These are phyloP conservation scores for Phylloporus sp. DNA, from an alignment of 768 basidiomycete genomes.

Conservation along the genomic window DNA sequence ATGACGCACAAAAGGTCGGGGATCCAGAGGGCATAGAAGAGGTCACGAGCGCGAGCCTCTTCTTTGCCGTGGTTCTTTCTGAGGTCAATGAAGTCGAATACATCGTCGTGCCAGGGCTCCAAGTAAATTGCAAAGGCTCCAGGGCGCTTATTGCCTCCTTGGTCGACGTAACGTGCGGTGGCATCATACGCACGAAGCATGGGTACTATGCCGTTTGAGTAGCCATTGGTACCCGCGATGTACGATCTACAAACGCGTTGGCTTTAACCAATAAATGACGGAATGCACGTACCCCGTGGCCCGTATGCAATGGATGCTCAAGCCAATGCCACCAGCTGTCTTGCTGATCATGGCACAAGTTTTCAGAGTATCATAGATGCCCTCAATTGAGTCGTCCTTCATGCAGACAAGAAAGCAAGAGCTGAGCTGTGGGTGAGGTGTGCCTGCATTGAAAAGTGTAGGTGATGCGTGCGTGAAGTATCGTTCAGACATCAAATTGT, in stretches of 20 bases:
- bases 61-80: conserved; percentile 99
- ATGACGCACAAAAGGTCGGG: conserved; percentile 84
- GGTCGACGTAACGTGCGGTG: conserved; percentile 97
- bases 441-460: conserved; percentile 97
- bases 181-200: conserved; percentile 99
- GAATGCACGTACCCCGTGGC: conserved; percentile 73
- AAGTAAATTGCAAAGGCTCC: conserved; percentile 98
- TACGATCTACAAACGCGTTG: conserved; percentile 63
- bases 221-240: conserved; percentile 98
- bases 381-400: conserved; percentile 99
- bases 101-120: conserved; percentile 97
- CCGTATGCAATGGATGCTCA: conserved; percentile 94
- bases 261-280: neutral
- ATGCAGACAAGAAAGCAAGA: conserved; percentile 98
- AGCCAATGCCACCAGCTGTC: conserved; percentile 96
- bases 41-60: conserved; percentile 90
- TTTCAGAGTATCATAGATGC: conserved; percentile 98
- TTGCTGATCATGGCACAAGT: conserved; percentile 99
- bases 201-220: conserved; percentile 97
- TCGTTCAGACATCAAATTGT: conserved; percentile 95
- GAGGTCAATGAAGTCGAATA: conserved; percentile 96
- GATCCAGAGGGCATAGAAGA: conserved; percentile 98
- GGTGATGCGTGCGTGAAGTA: conserved; percentile 99
- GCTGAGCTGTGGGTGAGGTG: conserved; percentile 89
- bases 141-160: conserved; percentile 98